Evolutionary conservation across 2,329 filamentous ascomycete genomes (phyloP), one percentile per base, ranked within the genome.

Genomic region (Basipetospora chlamydospora): DNA sequence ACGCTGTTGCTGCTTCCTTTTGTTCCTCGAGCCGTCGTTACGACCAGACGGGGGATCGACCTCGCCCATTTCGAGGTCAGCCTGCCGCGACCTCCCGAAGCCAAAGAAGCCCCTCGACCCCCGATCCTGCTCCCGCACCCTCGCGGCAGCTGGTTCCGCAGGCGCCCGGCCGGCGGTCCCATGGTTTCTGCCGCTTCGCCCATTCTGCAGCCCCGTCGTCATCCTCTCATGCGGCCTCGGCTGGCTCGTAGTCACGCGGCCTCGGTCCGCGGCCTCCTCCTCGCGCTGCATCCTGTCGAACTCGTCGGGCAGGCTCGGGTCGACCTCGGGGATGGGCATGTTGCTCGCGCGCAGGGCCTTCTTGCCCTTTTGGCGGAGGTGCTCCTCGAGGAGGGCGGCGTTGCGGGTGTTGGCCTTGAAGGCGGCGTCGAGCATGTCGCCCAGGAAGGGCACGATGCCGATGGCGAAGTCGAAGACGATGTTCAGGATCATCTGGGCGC

Each of bases 351-450:
- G 58, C 9, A 75, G 50, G 32, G 66, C 66, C 43, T 68, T 68
- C 47, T 71, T 70, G 41, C 81, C 80, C 51, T 78, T 74, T 44
- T 76, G 63, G 30, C 81, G 70, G 37, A 90, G 64, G 45, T 79
- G 66, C 32, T 73, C 59, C 50, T 84, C 80, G 12, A 84, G 61
- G 2, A 83, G 54, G 25, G 79, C 67, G 5, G 80, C 75, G 47
- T 88, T 90, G 47, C 74, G 74, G 15, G 78, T 83, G 49, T 88
- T 90, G 51, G 77, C 77, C 42, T 80, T 77, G 58, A 79, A 79
- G 3, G 73, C 54, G 5, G 80, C 79, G 49, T 90, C 83, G 26
- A 67, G 70, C 3, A 88, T 41, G 48, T 88, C 83, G n/a, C 83
- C 83, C 1, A 85, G 43, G 42, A 88, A 72, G 0, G 83, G 83